Evolutionary conservation across 2,329 filamentous ascomycete genomes (phyloP).

Genomic region (Tolypocladium cylindrosporum): DNA sequence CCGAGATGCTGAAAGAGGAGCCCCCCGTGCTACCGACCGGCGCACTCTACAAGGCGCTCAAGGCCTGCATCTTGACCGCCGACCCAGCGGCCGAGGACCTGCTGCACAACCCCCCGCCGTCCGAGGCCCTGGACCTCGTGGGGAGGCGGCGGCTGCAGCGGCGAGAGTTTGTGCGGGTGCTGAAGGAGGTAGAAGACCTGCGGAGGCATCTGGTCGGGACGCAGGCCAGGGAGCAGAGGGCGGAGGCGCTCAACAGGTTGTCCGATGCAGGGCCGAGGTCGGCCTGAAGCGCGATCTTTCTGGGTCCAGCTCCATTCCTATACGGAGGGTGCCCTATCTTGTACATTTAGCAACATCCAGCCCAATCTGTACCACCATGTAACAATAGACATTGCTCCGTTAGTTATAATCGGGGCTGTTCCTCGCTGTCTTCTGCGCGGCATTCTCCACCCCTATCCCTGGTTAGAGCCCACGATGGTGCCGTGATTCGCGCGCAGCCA

Average conservation of each 20-base stretch:
- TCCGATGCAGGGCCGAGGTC: not conserved
- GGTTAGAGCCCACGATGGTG: not conserved
- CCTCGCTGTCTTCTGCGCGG: not conserved
- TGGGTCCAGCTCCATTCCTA: not conserved
- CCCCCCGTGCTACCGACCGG: constrained; percentile 35
- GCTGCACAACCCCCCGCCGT: constrained; percentile 8
- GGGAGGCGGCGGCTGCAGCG: constrained; percentile 13
- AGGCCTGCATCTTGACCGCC: constrained; percentile 43
- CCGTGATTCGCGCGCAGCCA: constrained; percentile 3
- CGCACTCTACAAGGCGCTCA: constrained; percentile 35
- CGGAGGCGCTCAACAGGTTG: constrained; percentile 5
- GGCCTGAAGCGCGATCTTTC: not conserved
- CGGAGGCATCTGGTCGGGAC: constrained; percentile 5
- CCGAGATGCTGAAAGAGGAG: constrained; percentile 48
- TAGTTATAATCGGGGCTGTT: not conserved
- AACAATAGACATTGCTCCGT: not conserved
- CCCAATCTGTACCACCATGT: not conserved
- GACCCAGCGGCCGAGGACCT: constrained; percentile 37
- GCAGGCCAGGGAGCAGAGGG: constrained; percentile 8
- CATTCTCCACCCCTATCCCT: not conserved
- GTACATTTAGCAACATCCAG: not conserved
- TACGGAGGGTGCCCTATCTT: not conserved
- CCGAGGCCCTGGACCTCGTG: constrained; percentile 3
- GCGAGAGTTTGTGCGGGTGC: constrained; percentile 21
- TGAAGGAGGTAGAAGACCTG: constrained; percentile 19